Base-by-base conservation (phyloP, 345 rosid genomes). In the Luvunga scandens region DNA sequence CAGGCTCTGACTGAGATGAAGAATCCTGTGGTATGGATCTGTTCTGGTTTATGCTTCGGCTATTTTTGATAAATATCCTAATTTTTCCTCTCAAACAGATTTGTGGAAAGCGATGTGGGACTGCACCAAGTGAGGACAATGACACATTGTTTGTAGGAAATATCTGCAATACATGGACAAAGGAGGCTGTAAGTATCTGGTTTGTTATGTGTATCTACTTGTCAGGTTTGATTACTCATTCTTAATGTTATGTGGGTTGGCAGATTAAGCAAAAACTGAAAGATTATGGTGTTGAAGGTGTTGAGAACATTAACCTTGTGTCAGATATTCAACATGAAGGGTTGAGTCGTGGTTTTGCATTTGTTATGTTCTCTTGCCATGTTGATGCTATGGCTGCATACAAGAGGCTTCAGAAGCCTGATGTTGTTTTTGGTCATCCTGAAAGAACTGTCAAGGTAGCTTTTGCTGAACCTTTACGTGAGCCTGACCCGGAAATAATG, bases 371-470 rank as follows among this genome's bases (percentile, higher is more conserved):
- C 74, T 79, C 90, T 66, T 88, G 93, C 77, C 91, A 87, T 57
- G 75, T 81, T 76, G 93, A 90, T 83, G 93, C 93, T 38, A 88
- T 88, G 89, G 83, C 73, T 76, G 91, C 87, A 8, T 88, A 87
- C 84, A 90, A 87, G 81, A 83, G 88, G 84, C 93, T 88, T 82
- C 90, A 90, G 81, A 90, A 87, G 84, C 87, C 90, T 78, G 91
- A 90, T 83, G 93, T 82, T 86, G 79, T 88, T 30, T 87, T 90
- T 81, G 93, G 91, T 27, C 93, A 90, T 78, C 66, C 83, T 9
- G 91, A 90, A 80, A 87, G 93, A 82, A 88, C 93, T 36, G 91
- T 89, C 30, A 90, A 90, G 78, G 93, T 90, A 62, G 93, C 93
- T 71, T 90, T 90, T 87, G 89, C 89, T 1, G 93, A 90, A 84